Conservation (phyloP, 345 rosid species). For the Lepidium didymum region DNA sequence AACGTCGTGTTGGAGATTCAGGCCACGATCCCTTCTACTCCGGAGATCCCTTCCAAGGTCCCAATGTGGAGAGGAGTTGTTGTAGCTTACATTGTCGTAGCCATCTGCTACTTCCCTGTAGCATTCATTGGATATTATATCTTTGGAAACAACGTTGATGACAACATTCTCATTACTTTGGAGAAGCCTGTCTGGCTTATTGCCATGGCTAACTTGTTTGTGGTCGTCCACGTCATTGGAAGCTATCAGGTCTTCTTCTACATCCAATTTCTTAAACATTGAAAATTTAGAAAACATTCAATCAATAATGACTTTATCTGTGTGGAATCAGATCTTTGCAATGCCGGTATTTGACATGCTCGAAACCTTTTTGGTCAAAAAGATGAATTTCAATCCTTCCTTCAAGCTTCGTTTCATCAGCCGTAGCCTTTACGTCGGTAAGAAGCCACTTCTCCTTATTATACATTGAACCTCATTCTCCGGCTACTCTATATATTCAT, state of each 20-base stretch:
- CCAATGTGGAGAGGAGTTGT: constrained; percentile 92
- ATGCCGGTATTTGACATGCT: constrained; percentile 91
- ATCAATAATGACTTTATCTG: background rate
- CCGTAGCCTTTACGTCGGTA: constrained; percentile 67
- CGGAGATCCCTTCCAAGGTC: constrained; percentile 66
- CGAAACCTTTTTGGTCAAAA: constrained; percentile 56
- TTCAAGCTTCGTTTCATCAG: constrained; percentile 53
- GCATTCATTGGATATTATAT: constrained; percentile 53
- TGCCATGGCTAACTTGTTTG: constrained; percentile 76
- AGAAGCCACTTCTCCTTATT: constrained; percentile 19
- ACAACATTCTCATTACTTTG: constrained; percentile 64
- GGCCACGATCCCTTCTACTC: constrained; percentile 88
- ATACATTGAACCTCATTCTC: background rate
- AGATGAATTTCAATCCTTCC: constrained; percentile 41
- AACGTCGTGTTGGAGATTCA: constrained; percentile 86
- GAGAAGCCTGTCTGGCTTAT: constrained; percentile 71
- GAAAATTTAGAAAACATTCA: background rate
- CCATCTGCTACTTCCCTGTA: constrained; percentile 88
- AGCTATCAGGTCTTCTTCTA: constrained; percentile 62
- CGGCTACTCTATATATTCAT: background rate
- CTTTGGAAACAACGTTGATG: constrained; percentile 58
- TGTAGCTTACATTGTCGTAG: constrained; percentile 68
- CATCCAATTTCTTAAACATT: background rate
- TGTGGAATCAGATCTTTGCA: constrained; percentile 44
- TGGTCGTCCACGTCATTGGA: constrained; percentile 76